Base-by-base conservation (phyloP, 768 basidiomycete genomes). In the Pulveroboletus ravenelii region DNA sequence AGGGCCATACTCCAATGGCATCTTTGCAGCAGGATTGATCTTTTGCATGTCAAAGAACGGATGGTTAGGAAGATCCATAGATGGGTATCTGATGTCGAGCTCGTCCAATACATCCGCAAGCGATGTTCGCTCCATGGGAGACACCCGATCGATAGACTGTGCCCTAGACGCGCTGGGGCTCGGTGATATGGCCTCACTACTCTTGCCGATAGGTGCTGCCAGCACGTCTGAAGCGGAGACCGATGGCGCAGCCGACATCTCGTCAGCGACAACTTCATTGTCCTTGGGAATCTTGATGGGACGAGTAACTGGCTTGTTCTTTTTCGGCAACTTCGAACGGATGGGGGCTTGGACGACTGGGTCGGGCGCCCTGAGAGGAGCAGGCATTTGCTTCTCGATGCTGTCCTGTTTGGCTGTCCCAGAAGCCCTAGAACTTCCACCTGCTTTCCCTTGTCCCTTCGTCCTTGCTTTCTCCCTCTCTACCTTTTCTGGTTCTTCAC, bases 1-100 rank as follows among this genome's bases (percentile, higher is more conserved):
- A 30, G 90, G 89, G 1, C 85, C 87, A 58, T 93, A 93, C 57
- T 90, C 87, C 39, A 91, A 69, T 12, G 89, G 87, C 76, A 89
- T 83, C 61, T 82, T 87, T 44, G 82, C 78, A n/a, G 86, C 79
- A 23, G 87, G 81, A 58, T 82, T 83, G 51, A 92, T 76, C 65
- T 79, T 83, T 48, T 79, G 73, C 25, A 78, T 58, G 59, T 90
- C 86, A 61, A 93, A 92, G 68, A 92, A 84, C 0, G 87, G 76
- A 56, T 90, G 82, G 37, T 79, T 80, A 7, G 79, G 67, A 40
- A 91, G 70, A 58, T 86, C 80, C 75, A 90, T 77, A 45, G 65
- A 68, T 3, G 85, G 84, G 59, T 80, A 78, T 47, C 76, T 72
- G 13, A 78, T 65, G 49, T 83, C 77, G 17, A 91, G 79, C 57